Conservation (phyloP, 2,329 filamentous ascomycete genomes). For the Colletotrichum phormii region DNA sequence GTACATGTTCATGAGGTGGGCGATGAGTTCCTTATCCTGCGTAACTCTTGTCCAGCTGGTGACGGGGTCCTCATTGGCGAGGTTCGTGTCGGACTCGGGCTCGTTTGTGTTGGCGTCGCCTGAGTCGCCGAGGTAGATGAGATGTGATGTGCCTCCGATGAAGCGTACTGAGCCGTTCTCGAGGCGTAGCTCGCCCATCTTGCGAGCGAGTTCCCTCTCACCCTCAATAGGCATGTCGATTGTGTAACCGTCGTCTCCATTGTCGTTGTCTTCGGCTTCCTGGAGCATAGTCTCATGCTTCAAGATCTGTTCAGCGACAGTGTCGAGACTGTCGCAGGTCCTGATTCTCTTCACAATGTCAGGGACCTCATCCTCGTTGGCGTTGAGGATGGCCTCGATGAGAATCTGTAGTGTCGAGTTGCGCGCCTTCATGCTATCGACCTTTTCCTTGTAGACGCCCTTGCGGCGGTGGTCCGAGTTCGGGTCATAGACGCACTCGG, state of each 20-base stretch:
- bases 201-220: slow-evolving; percentile 87
- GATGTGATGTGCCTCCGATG: slow-evolving; percentile 92
- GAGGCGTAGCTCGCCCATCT: slow-evolving; percentile 90
- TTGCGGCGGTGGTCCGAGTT: slow-evolving; percentile 96
- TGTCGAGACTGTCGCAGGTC: slow-evolving; percentile 78
- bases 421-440: slow-evolving; percentile 86
- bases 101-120: slow-evolving; percentile 51
- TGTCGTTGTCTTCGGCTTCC: slow-evolving; percentile 53
- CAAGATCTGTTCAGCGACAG: slow-evolving; percentile 64
- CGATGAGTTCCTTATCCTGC: slow-evolving; percentile 79
- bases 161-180: slow-evolving; percentile 91
- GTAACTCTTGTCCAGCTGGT: slow-evolving; percentile 92
- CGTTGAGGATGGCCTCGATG: slow-evolving; percentile 92
- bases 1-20: slow-evolving; percentile 95
- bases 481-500: slow-evolving; percentile 93
- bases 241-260: slow-evolving; percentile 53
- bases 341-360: slow-evolving; percentile 88
- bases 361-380: slow-evolving; percentile 86
- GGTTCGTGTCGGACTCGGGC: slow-evolving; percentile 57
- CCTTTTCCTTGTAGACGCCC: slow-evolving; percentile 95
- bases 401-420: slow-evolving; percentile 92
- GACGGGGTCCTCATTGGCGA: slow-evolving; percentile 74
- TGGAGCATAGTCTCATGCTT: slow-evolving; percentile 52
- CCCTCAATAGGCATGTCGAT: slow-evolving; percentile 59
- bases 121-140: slow-evolving; percentile 80